These are phyloP conservation scores for Fusarium sp. DNA, from an alignment of 2,329 filamentous ascomycete genomes.

Conservation along the genomic window DNA sequence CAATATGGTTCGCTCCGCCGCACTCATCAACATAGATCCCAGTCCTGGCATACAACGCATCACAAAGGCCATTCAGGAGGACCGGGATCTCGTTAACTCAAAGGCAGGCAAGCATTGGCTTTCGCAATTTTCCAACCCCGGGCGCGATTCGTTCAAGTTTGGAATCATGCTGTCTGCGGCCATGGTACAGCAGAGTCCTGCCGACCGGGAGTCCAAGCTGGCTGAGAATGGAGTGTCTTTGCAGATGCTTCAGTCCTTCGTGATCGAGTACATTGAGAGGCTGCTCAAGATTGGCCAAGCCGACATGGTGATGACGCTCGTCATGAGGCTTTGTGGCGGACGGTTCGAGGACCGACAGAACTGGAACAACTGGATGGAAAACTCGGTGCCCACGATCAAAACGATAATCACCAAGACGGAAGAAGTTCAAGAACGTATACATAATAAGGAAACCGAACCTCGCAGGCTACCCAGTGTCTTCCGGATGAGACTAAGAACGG, in stretches of 20 bases:
- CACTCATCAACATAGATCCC: conserved; percentile 39
- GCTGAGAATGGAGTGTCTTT: background rate
- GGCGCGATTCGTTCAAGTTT: background rate
- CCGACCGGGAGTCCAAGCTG: conserved; percentile 3
- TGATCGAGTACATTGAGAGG: background rate
- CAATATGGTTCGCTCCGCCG: conserved; percentile 22
- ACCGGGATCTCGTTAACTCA: conserved; percentile 39
- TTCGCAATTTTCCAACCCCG: conserved; percentile 27
- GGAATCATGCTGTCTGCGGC: conserved; percentile 4
- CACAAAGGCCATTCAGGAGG: conserved; percentile 37
- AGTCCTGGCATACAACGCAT: conserved; percentile 33
- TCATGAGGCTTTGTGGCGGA: background rate
- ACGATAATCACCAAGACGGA: conserved; percentile 30
- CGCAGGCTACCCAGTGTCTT: conserved; percentile 26
- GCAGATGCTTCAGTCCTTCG: conserved; percentile 9
- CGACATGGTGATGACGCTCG: background rate
- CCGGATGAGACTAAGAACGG: conserved; percentile 9
- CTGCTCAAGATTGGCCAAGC: background rate
- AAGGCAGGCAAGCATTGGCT: conserved; percentile 47
- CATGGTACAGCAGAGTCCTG: background rate
- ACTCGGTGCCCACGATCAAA: conserved; percentile 36
- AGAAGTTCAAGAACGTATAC: background rate
- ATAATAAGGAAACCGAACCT: background rate
- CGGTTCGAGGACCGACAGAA: background rate
- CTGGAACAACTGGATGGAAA: conserved; percentile 30